Evolutionary conservation across 1,284 basidiomycete species (phyloP), one percentile per base, ranked within the genome.

Genomic region (Testicularia cyperi): DNA sequence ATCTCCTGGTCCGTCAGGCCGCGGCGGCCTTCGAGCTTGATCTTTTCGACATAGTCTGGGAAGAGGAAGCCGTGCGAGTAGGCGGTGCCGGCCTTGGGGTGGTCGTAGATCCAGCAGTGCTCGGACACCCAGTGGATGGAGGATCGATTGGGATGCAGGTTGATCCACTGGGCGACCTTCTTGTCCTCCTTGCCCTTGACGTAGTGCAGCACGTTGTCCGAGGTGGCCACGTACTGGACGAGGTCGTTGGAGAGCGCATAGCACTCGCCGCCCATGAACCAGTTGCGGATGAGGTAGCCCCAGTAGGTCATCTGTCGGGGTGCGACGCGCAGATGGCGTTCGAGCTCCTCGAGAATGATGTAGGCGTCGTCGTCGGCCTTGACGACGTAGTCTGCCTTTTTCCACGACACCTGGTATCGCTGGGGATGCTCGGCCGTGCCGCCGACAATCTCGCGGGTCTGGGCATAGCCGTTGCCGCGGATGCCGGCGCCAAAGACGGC

Each of bases 11-110:
- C 38, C 82, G 57, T 65, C 22, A 79, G 65, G 13, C 79, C 79
- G 9, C 62, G 49, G 21, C 66, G 52, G 8, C 70, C 77, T 49
- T 79, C 78, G 13, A 63, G 30, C 42, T 77, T 84, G 35, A 92
- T 82, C 31, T 86, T 83, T 35, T 83, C 82, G 20, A 86, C 88
- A 75, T 92, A 86, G 18, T 91, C 89, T 0, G 94, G 94, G 79
- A 92, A 98, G n/a, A 97, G 79, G 80, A 90, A 98, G 1, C 94
- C 94, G 78, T 96, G 94, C 5, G 90, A 86, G 76, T 97, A 96
- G 13, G 78, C 49, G 80, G 92, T 96, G 35, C 88, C 86, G 3
- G 88, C 85, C 40, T 90, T 87, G 0, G 94, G 94, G 78, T 96
- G 92, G 77, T 98, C 94, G 78, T 98, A 96, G 63, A 98, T 91